Evolutionary conservation across 192 early-diverging fungal species (phyloP).

Genomic region (Coemansia sp.): DNA sequence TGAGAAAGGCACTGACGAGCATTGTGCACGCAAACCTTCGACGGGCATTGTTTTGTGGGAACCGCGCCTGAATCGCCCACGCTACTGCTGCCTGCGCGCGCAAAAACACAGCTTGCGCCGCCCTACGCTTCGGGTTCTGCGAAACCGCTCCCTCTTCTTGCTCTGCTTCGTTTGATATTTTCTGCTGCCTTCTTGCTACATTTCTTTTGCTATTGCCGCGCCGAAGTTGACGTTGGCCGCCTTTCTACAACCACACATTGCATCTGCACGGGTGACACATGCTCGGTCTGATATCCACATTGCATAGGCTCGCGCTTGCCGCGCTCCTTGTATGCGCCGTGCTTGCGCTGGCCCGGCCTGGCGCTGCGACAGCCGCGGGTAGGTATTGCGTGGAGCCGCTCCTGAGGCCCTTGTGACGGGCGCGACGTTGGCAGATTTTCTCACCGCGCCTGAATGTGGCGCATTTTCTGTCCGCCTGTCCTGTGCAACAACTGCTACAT

Average conservation of each 20-base stretch:
- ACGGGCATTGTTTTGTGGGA: constrained; percentile 3
- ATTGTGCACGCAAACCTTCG: no score
- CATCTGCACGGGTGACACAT: background rate
- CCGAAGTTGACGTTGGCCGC: background rate
- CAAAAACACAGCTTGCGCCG: background rate
- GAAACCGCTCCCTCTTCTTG: background rate
- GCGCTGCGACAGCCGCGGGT: background rate
- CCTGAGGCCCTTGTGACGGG: no score
- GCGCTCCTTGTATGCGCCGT: background rate
- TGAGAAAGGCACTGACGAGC: no score
- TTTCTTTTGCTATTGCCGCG: constrained; percentile 6
- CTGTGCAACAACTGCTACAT: background rate
- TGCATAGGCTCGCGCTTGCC: background rate
- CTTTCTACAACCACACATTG: background rate
- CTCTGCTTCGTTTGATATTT: constrained; percentile 1
- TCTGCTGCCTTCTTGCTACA: background rate
- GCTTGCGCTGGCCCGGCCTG: background rate
- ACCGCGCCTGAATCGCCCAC: background rate
- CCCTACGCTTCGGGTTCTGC: no score
- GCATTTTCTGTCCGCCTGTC: background rate
- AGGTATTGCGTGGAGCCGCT: no score
- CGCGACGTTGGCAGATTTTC: background rate
- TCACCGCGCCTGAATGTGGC: background rate
- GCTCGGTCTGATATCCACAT: background rate
- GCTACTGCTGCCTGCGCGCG: constrained; percentile 1